Percentiles rank a stretch among this genome's conserved stretches.
These are phyloP conservation scores for Sarcocystis neurona DNA, from an alignment of 169 alveolate species.

Conservation along the genomic window DNA sequence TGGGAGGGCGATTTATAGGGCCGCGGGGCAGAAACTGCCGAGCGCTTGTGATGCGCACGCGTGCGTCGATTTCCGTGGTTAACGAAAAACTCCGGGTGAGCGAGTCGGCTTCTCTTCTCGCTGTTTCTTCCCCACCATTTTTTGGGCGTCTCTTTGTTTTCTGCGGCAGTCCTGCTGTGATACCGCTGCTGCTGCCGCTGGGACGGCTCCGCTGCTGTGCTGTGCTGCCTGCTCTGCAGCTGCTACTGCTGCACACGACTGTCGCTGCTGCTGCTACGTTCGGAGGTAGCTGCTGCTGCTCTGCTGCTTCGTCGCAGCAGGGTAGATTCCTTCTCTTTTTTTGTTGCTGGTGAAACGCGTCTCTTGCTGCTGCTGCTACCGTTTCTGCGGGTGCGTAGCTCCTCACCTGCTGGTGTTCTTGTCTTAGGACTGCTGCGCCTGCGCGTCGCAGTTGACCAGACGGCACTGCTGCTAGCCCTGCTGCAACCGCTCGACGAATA, in stretches of 20 bases:
- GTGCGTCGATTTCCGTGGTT: slow-evolving; percentile 3
- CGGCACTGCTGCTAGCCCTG: too few relatives aligned
- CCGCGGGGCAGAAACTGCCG: slow-evolving; percentile 23
- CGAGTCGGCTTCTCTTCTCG: not conserved
- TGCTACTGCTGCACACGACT: not conserved
- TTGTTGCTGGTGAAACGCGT: too few relatives aligned
- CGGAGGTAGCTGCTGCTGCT: not conserved
- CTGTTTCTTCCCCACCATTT: not conserved
- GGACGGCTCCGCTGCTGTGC: not conserved
- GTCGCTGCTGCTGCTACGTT: not conserved
- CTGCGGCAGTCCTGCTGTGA: not conserved
- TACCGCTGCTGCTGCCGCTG: not conserved
- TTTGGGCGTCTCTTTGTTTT: not conserved
- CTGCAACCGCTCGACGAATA: too few relatives aligned
- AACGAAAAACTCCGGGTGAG: slow-evolving; percentile 16
- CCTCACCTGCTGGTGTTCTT: too few relatives aligned
- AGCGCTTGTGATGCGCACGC: not conserved
- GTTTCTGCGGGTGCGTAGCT: too few relatives aligned
- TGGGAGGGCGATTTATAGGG: slow-evolving; percentile 47
- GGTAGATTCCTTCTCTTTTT: too few relatives aligned
- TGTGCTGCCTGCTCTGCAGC: too few relatives aligned
- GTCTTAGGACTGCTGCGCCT: too few relatives aligned
- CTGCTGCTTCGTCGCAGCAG: too few relatives aligned
- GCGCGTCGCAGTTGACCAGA: too few relatives aligned
- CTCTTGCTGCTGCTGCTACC: too few relatives aligned